These are phyloP conservation scores for Urochloa ruziziensis DNA, from an alignment of 176 grass and related monocot genomes.

Conservation along the genomic window DNA sequence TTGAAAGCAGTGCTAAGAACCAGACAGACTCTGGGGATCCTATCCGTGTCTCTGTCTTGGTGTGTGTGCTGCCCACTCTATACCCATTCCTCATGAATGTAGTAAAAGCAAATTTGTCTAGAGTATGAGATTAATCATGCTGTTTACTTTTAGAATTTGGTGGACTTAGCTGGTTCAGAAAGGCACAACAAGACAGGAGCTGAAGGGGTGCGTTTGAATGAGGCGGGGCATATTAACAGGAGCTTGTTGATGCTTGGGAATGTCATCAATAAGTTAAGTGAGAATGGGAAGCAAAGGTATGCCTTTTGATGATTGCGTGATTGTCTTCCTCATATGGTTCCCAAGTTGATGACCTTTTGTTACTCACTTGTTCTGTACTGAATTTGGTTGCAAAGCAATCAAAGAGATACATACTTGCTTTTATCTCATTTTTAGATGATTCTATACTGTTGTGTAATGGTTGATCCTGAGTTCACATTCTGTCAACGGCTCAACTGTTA, in stretches of 20 bases:
- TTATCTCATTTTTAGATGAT: background rate
- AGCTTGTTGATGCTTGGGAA: constrained; percentile 96
- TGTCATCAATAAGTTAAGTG: constrained; percentile 94
- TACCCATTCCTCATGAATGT: constrained; percentile 4
- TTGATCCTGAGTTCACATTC: background rate
- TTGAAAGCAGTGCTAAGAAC: constrained; percentile 82
- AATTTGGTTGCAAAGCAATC: background rate
- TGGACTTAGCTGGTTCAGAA: constrained; percentile 96
- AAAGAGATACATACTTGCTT: background rate
- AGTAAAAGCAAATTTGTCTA: constrained; percentile 29
- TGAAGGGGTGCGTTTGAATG: constrained; percentile 79
- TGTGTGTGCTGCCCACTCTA: constrained; percentile 37
- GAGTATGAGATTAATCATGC: constrained; percentile 53
- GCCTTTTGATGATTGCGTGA: background rate
- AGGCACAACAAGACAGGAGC: constrained; percentile 86
- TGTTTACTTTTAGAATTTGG: constrained; percentile 70
- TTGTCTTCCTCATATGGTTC: no score
- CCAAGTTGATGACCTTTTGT: background rate
- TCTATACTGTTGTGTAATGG: background rate
- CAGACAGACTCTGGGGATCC: constrained; percentile 52
- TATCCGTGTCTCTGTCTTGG: constrained; percentile 88
- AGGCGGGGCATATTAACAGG: constrained; percentile 96
- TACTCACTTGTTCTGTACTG: no score
- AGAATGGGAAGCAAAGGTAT: constrained; percentile 84
- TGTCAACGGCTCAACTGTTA: background rate